Base-by-base conservation (phyloP, 768 basidiomycete species). In the Kondoa subrosea region DNA sequence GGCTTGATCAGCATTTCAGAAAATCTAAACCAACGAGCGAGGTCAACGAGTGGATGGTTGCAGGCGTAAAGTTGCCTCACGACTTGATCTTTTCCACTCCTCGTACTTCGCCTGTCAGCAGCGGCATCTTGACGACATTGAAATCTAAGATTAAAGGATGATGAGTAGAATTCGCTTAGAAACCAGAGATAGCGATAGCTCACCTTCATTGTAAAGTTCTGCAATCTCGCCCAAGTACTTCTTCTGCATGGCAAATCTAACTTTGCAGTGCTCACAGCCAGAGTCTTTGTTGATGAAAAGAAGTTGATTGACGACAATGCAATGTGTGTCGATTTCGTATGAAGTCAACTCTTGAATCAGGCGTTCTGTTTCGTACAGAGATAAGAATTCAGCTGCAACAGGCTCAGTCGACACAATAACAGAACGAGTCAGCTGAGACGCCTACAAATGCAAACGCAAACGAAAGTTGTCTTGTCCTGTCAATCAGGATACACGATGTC, bases 251-350 rank as follows among this genome's bases (percentile, higher is more conserved):
- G 86, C 87, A 78, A 89, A 86, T 69, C 95, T 84, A 25, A 96
- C 91, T 65, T 82, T 81, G 78, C 95, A 99, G 77, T 97, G 93
- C 72, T 92, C 89, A 78, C 95, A 99, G 75, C 88, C 88, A 33
- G 91, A 89, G 56, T 91, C 83, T 75, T 85, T 81, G 80, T 87
- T 90, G 17, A 95, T 93, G 81, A 90, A 97, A 34, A 99, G 79
- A 2, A 99, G 80, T 78, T 99, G 95, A 76, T 99, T 99, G 66
- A 97, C 91, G 67, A 97, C 90, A 74, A 99, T 97, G 76, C 93
- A 92, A 78, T 99, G 95, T 62, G 91, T 95, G 77, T 97, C 93
- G 75, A 97, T 97, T 76, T 91, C 91, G 73, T 78, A 79, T 21
- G 67, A 57, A 12, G 78, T 77, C 26, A 71, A 60, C 29, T 70